Conservation (phyloP, 1,284 basidiomycete genomes). For the Microbotryomycetes sp. region DNA sequence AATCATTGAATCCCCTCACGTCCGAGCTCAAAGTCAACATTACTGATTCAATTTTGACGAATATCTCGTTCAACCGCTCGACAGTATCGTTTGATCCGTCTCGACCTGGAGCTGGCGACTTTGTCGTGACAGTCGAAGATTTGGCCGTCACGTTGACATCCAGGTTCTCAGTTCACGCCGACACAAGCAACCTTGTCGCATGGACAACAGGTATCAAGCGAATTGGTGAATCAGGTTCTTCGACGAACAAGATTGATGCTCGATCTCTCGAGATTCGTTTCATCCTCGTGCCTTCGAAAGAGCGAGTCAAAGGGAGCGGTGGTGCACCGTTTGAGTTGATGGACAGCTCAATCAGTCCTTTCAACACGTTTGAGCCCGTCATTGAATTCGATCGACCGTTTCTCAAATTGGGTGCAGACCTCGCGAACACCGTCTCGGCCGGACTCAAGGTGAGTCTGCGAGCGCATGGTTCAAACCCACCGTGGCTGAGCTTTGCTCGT, state of each 20-base stretch:
- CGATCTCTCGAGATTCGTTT: conserved; percentile 4
- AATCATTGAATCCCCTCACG: conserved; percentile 11
- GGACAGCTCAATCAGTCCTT: conserved; percentile 3
- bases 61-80: conserved; percentile 2
- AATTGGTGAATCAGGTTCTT: not conserved
- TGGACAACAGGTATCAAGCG: conserved; percentile 9
- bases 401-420: conserved; percentile 2
- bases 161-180: conserved; percentile 4
- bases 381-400: conserved; percentile 4
- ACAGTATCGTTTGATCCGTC: conserved; percentile 10
- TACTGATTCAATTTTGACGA: not conserved
- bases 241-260: not conserved
- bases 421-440: conserved; percentile 1
- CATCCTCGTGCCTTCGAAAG: not conserved
- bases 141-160: conserved; percentile 1
- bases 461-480: not conserved
- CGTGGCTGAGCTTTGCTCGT: conserved; percentile 10
- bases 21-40: conserved; percentile 4
- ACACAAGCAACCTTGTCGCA: conserved; percentile 2
- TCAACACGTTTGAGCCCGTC: conserved; percentile 15
- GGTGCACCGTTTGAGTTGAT: conserved; percentile 1
- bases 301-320: not conserved
- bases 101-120: conserved; percentile 1
- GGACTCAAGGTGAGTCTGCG: not conserved
- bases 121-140: conserved; percentile 10